These are phyloP conservation scores for Kappamyces sp. DNA, from an alignment of 192 early-diverging fungal species.

Conservation along the genomic window DNA sequence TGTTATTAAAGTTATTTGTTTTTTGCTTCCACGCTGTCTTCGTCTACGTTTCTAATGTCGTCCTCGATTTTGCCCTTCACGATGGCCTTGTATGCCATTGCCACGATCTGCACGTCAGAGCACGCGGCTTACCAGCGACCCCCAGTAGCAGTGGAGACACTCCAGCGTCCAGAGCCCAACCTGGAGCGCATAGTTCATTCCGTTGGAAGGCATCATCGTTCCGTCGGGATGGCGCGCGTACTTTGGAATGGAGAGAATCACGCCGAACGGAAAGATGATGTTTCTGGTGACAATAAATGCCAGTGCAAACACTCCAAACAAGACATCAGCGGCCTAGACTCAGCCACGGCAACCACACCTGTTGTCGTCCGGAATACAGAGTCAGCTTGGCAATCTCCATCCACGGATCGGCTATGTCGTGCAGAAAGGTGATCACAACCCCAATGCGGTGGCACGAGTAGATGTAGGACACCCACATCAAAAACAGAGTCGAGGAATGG, in stretches of 20 bases:
- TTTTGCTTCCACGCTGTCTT: slow-evolving; percentile 7
- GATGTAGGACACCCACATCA: slow-evolving; percentile 30
- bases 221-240: slow-evolving; percentile 15
- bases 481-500: slow-evolving; percentile 33
- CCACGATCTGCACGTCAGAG: slow-evolving; percentile 33
- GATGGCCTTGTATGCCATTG: slow-evolving; percentile 37
- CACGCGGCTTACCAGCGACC: slow-evolving; percentile 21
- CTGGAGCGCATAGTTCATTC: slow-evolving; percentile 12
- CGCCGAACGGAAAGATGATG: slow-evolving; percentile 25
- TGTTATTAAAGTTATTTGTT: not conserved
- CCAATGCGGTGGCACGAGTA: slow-evolving; percentile 39
- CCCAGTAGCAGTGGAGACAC: slow-evolving; percentile 30
- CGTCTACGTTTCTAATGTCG: slow-evolving; percentile 41
- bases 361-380: slow-evolving; percentile 34
- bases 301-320: slow-evolving; percentile 28
- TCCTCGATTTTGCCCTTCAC: slow-evolving; percentile 34
- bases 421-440: slow-evolving; percentile 34
- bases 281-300: slow-evolving; percentile 29
- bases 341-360: slow-evolving; percentile 19
- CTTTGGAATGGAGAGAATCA: slow-evolving; percentile 20
- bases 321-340: slow-evolving; percentile 21
- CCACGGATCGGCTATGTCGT: slow-evolving; percentile 42
- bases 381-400: slow-evolving; percentile 46
- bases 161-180: slow-evolving; percentile 22
- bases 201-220: not conserved